phyloP scores from a whole-genome alignment of 202 grass and related monocot genomes.

The Miscanthus sacchariflorus region DNA sequence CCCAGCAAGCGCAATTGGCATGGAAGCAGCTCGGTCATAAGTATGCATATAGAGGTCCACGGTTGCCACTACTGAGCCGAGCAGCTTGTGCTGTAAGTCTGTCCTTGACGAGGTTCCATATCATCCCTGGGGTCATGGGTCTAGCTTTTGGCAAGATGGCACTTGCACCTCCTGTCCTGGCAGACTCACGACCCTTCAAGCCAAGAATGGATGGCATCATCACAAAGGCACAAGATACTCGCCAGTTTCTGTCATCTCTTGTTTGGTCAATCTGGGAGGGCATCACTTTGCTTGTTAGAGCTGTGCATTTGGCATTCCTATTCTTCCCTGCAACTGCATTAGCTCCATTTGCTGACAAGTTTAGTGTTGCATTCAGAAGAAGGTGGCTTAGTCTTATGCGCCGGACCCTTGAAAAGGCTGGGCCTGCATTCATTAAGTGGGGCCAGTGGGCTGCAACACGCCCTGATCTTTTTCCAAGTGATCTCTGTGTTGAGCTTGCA shows the following conservation, averaged over 20 bases:
- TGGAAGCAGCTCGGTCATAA: constrained; percentile 64
- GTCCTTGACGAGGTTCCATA: constrained; percentile 74
- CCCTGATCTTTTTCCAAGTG: constrained; percentile 93
- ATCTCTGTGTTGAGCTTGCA: constrained; percentile 89
- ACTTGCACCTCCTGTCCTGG: constrained; percentile 54
- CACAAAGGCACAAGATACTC: constrained; percentile 63
- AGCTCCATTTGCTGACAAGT: constrained; percentile 77
- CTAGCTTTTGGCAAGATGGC: constrained; percentile 68
- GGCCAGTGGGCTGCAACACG: constrained; percentile 97
- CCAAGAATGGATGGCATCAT: constrained; percentile 55
- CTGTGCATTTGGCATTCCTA: constrained; percentile 68
- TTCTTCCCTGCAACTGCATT: constrained; percentile 80
- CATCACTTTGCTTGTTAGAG: constrained; percentile 70
- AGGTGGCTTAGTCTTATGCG: constrained; percentile 80
- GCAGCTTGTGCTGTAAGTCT: constrained; percentile 65
- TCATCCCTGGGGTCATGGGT: constrained; percentile 70
- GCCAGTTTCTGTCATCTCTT: constrained; percentile 60
- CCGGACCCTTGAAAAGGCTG: constrained; percentile 78
- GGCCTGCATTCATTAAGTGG: constrained; percentile 98
- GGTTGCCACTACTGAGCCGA: constrained; percentile 55
- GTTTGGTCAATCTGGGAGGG: constrained; percentile 69
- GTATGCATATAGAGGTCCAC: constrained; percentile 39
- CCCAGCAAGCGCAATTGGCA: constrained; percentile 60
- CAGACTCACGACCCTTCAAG: constrained; percentile 54
- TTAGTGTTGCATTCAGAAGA: constrained; percentile 71